A percentile compares a stretch with the other conserved stretches of the same genome.
phyloP scores from a whole-genome alignment of 495 filamentous ascomycete species.

The Achaetomiella virescens region DNA sequence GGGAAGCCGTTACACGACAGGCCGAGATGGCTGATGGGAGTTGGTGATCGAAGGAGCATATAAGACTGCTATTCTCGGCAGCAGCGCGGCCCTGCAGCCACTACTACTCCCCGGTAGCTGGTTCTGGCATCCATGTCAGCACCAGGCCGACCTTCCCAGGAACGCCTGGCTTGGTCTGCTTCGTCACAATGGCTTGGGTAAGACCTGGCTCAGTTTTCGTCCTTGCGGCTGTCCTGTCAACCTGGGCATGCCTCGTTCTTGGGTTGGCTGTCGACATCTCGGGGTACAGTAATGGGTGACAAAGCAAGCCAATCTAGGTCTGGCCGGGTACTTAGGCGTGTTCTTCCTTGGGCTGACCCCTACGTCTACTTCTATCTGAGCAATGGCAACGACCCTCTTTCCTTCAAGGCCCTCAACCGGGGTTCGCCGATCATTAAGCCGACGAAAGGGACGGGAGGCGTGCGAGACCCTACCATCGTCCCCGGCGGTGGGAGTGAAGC shows the following conservation, averaged over 20 bases:
- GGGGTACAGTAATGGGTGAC: slow-evolving; percentile 10
- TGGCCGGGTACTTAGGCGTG: slow-evolving; percentile 45
- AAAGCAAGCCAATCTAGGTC: slow-evolving; percentile 32
- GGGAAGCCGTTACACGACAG: slow-evolving; percentile 4
- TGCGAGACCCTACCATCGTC: slow-evolving; percentile 44
- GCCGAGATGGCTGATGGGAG: neutral
- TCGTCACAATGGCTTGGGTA: neutral
- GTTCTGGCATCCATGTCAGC: neutral
- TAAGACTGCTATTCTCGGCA: neutral
- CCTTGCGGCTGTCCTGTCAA: slow-evolving; percentile 2
- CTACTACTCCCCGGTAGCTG: neutral
- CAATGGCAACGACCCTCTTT: slow-evolving; percentile 43
- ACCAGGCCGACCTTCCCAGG: too few relatives aligned
- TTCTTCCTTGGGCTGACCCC: slow-evolving; percentile 51
- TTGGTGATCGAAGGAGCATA: neutral
- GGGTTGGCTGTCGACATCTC: slow-evolving; percentile 6
- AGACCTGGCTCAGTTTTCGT: neutral
- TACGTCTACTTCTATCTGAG: slow-evolving; percentile 50
- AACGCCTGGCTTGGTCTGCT: neutral
- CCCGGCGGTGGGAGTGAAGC: slow-evolving; percentile 43
- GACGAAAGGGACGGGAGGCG: slow-evolving; percentile 45
- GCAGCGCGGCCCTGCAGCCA: neutral
- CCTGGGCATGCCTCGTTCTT: slow-evolving; percentile 4
- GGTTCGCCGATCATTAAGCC: slow-evolving; percentile 44
- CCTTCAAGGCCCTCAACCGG: slow-evolving; percentile 42